These are phyloP conservation scores for Trichosporon coremiiforme DNA, from an alignment of 1,284 basidiomycete species.

Conservation along the genomic window DNA sequence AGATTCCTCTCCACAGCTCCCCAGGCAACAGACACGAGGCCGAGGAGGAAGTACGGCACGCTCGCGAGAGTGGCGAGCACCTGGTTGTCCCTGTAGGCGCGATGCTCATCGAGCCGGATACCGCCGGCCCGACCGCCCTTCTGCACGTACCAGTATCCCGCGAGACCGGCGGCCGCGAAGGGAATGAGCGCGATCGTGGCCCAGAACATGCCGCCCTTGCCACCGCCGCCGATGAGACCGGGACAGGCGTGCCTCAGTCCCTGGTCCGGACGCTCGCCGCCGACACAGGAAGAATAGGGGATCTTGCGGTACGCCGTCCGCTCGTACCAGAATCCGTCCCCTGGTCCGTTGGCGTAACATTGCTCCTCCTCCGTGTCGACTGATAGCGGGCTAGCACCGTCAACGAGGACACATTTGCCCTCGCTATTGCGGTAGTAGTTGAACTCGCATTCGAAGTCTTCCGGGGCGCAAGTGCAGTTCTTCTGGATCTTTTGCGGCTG, in stretches of 20 bases:
- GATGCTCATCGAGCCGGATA: conserved; percentile 70
- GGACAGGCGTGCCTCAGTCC: conserved; percentile 75
- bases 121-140: conserved; percentile 61
- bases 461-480: conserved; percentile 70
- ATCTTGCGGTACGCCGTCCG: conserved; percentile 86
- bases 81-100: conserved; percentile 59
- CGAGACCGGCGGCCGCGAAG: conserved; percentile 69
- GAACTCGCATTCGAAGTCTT: conserved; percentile 96
- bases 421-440: conserved; percentile 72
- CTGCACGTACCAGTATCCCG: conserved; percentile 76
- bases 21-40: conserved; percentile 67
- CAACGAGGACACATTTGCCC: conserved; percentile 73
- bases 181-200: conserved; percentile 69
- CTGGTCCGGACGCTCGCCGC: conserved; percentile 70
- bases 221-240: conserved; percentile 61
- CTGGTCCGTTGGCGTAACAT: conserved; percentile 56
- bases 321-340: conserved; percentile 74
- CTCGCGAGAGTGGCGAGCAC: conserved; percentile 71
- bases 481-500: conserved; percentile 62
- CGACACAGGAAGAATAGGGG: conserved; percentile 79
- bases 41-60: conserved; percentile 83
- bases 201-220: conserved; percentile 80
- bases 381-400: conserved; percentile 67
- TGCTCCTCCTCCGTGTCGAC: conserved; percentile 59
- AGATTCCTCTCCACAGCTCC: conserved; percentile 61